These are phyloP conservation scores for Podospora tetraspora DNA, from an alignment of 495 filamentous ascomycete species.

Conservation along the genomic window DNA sequence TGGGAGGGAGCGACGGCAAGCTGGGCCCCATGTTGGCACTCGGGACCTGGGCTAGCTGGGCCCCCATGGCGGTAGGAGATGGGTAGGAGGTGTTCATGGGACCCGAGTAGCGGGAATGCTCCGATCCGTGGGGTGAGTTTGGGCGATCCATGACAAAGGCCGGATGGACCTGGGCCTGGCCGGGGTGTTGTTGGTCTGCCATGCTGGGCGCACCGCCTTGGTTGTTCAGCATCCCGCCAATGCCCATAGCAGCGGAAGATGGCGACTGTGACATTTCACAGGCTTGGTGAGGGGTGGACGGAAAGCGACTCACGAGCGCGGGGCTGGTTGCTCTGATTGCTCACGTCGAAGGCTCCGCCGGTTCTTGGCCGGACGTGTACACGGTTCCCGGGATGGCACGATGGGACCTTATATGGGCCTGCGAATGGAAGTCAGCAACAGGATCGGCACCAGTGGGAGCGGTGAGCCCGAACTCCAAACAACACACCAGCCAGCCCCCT, in stretches of 20 bases:
- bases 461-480: constrained; percentile 18
- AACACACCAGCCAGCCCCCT: neutral
- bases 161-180: constrained; percentile 20
- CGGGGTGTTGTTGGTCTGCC: constrained; percentile 24
- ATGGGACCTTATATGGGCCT: constrained; percentile 8
- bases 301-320: constrained; percentile 10
- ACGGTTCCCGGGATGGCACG: neutral
- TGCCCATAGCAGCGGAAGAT: constrained; percentile 33
- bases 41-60: constrained; percentile 39
- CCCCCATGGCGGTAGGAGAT: constrained; percentile 34
- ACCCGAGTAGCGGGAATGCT: constrained; percentile 39
- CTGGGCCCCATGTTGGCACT: constrained; percentile 46
- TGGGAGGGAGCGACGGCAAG: constrained; percentile 43
- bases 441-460: constrained; percentile 14
- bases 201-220: constrained; percentile 22
- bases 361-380: neutral
- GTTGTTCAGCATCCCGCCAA: constrained; percentile 35
- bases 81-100: constrained; percentile 32
- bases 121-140: constrained; percentile 63
- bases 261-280: constrained; percentile 34
- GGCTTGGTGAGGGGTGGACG: neutral
- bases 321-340: constrained; percentile 6
- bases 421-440: constrained; percentile 5
- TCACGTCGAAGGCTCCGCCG: neutral
- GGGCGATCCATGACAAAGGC: constrained; percentile 56